These are phyloP conservation scores for Pelargonium australe DNA, from an alignment of 441 rosid genomes.

Conservation along the genomic window DNA sequence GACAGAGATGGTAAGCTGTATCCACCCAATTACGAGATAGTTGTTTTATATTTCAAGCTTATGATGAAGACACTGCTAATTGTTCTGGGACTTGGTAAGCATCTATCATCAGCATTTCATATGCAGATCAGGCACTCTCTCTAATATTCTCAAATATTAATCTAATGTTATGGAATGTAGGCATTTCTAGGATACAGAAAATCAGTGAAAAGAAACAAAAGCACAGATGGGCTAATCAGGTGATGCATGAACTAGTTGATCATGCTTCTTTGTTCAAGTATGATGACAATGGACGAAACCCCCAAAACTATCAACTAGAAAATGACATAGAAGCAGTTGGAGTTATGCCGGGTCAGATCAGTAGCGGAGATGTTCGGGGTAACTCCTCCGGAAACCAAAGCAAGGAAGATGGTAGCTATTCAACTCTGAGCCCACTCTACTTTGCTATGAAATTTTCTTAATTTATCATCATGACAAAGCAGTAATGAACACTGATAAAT, in stretches of 20 bases:
- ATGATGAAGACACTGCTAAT: constrained; percentile 18
- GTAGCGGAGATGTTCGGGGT: no score
- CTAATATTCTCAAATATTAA: neutral
- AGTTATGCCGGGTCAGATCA: no score
- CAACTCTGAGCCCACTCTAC: no score
- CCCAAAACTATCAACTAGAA: neutral
- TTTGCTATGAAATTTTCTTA: no score
- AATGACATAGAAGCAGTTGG: neutral
- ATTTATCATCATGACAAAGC: no score
- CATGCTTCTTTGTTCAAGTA: constrained; percentile 7
- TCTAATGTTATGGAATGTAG: constrained; percentile 1
- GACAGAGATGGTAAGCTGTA: neutral
- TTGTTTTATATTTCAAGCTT: constrained; percentile 14
- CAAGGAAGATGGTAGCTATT: no score
- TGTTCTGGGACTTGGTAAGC: constrained; percentile 21
- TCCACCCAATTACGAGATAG: constrained; percentile 17
- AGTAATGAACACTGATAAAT: no score
- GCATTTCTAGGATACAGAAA: constrained; percentile 19
- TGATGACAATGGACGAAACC: constrained; percentile 13
- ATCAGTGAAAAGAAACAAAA: constrained; percentile 26
- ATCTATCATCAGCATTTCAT: neutral
- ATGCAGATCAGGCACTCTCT: neutral
- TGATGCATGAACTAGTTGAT: constrained; percentile 27
- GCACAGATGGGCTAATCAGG: constrained; percentile 28
- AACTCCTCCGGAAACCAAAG: no score